Evolutionary conservation across 306 rosid species (phyloP).

Genomic region (Cicer judaicum): DNA sequence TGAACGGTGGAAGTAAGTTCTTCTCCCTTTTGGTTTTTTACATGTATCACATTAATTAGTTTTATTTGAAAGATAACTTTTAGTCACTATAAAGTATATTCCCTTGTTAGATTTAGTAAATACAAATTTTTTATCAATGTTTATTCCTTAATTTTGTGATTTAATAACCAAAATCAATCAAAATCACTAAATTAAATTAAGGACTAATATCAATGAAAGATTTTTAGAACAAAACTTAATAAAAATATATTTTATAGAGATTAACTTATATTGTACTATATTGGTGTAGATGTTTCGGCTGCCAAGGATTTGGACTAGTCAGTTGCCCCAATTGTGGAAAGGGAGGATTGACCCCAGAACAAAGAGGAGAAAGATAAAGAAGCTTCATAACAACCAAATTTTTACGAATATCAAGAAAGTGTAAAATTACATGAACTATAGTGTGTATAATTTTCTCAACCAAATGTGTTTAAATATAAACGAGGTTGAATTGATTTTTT

Average conservation of each 20-base stretch:
- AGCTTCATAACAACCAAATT: not conserved
- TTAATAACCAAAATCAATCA: not conserved
- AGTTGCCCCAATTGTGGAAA: conserved; percentile 80
- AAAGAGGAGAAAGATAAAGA: conserved; percentile 83
- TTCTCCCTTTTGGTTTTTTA: not conserved
- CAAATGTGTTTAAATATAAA: no score
- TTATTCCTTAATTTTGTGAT: not conserved
- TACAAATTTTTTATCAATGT: not conserved
- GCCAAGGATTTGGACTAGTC: conserved; percentile 92
- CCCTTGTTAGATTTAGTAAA: not conserved
- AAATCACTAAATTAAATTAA: not conserved
- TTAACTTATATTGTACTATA: not conserved
- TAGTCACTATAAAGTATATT: not conserved
- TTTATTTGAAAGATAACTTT: not conserved
- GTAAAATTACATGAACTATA: not conserved
- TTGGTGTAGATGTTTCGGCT: conserved; percentile 68
- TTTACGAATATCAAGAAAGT: not conserved
- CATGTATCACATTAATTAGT: not conserved
- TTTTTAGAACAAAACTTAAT: not conserved
- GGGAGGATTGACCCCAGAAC: conserved; percentile 92
- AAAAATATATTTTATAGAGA: not conserved
- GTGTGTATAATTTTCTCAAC: no score
- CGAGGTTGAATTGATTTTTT: no score
- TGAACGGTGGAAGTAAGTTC: conserved; percentile 90
- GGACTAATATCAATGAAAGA: no score